phyloP scores from a whole-genome alignment of 179 eudicot species.

The Corrigiola litoralis region DNA sequence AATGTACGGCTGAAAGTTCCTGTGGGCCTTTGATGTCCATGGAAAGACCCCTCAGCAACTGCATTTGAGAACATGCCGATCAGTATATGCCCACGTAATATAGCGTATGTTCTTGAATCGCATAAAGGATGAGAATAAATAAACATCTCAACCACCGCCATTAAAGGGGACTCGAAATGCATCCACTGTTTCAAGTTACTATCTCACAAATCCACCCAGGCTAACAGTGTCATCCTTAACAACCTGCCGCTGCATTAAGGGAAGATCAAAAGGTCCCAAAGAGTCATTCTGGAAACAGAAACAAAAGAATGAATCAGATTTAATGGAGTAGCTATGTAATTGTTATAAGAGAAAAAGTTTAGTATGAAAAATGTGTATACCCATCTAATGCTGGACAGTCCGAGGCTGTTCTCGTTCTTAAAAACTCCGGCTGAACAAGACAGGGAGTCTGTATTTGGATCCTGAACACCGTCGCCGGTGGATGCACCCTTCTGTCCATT shows the following conservation, averaged over 20 bases:
- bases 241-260: slow-evolving; percentile 21
- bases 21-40: slow-evolving; percentile 18
- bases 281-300: slow-evolving; percentile 37
- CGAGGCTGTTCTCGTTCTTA: slow-evolving; percentile 48
- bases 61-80: not conserved
- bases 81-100: too few relatives aligned
- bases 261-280: slow-evolving; percentile 42
- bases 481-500: slow-evolving; percentile 1
- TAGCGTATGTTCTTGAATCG: too few relatives aligned
- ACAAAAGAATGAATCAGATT: not conserved
- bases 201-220: slow-evolving; percentile 28
- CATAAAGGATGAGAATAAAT: not conserved
- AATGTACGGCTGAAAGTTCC: not conserved
- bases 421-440: slow-evolving; percentile 27
- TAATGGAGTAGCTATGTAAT: not conserved
- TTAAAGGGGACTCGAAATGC: slow-evolving; percentile 5
- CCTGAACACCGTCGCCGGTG: slow-evolving; percentile 21
- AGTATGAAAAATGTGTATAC: slow-evolving; percentile 16
- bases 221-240: slow-evolving; percentile 30
- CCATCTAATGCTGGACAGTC: slow-evolving; percentile 42
- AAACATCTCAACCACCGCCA: not conserved
- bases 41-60: not conserved
- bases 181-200: slow-evolving; percentile 5
- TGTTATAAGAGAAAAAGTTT: not conserved
- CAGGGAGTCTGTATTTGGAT: slow-evolving; percentile 28